These are phyloP conservation scores for Scutellaria baicalensis DNA, from an alignment of 257 asterid species.

Conservation along the genomic window DNA sequence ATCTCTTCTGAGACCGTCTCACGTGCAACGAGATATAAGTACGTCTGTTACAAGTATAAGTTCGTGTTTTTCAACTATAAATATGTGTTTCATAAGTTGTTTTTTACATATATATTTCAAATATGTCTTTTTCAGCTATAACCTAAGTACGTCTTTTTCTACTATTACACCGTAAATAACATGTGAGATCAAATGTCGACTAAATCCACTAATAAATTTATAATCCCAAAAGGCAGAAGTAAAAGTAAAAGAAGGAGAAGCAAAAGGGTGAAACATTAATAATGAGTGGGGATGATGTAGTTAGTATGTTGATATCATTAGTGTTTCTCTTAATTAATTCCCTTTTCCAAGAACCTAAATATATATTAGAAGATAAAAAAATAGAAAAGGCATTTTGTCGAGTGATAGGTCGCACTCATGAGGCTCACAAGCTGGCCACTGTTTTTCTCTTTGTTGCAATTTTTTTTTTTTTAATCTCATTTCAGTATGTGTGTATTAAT, in stretches of 20 bases:
- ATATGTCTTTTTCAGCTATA: too few relatives aligned
- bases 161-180: too few relatives aligned
- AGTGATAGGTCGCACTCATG: slow-evolving; percentile 69
- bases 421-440: slow-evolving; percentile 21
- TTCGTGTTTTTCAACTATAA: too few relatives aligned
- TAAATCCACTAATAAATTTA: too few relatives aligned
- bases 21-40: too few relatives aligned
- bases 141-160: too few relatives aligned
- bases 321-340: slow-evolving; percentile 23
- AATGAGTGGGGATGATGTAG: not conserved
- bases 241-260: not conserved
- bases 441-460: not conserved
- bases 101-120: too few relatives aligned
- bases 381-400: slow-evolving; percentile 38
- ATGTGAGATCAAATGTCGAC: too few relatives aligned
- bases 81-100: too few relatives aligned
- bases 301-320: not conserved
- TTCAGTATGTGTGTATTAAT: slow-evolving; percentile 13
- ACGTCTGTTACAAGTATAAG: too few relatives aligned
- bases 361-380: not conserved
- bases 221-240: not conserved
- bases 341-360: slow-evolving; percentile 43
- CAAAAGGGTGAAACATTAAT: not conserved
- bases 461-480: not conserved
- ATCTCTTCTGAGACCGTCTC: too few relatives aligned